These are phyloP conservation scores for Mycena amicta DNA, from an alignment of 768 basidiomycete genomes.

Conservation along the genomic window DNA sequence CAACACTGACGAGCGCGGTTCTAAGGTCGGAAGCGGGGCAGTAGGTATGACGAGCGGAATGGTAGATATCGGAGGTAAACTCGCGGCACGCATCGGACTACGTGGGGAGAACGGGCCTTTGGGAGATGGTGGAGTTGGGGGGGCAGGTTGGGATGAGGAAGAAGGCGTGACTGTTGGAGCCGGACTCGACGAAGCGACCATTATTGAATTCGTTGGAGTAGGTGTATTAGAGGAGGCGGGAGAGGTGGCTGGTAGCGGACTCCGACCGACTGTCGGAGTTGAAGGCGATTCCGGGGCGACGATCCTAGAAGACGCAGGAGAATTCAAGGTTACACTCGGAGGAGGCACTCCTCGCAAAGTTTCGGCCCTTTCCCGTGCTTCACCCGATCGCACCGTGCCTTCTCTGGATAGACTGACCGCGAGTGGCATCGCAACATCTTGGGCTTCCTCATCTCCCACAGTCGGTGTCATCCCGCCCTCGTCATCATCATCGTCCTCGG, in stretches of 20 bases:
- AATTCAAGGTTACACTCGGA: neutral
- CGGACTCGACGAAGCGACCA: neutral
- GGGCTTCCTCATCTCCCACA: neutral
- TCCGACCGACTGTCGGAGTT: neutral
- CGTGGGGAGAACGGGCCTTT: neutral
- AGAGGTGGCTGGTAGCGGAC: no score
- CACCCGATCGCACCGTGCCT: neutral
- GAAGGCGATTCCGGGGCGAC: neutral
- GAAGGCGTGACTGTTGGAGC: no score
- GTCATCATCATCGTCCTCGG: neutral
- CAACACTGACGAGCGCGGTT: neutral
- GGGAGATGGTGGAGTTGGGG: neutral
- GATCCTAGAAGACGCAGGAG: neutral
- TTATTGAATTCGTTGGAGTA: neutral
- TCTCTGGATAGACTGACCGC: neutral
- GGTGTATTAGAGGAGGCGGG: neutral
- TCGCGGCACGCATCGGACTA: constrained; percentile 4
- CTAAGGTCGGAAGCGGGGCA: neutral
- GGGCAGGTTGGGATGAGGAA: no score
- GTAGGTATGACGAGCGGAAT: neutral
- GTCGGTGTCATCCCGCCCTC: neutral
- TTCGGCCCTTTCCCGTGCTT: constrained; percentile 11
- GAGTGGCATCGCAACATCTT: neutral
- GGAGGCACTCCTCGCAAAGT: constrained; percentile 5
- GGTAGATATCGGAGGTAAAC: constrained; percentile 11